Base-by-base conservation (phyloP, 2,329 filamentous ascomycete species). In the Blastomyces silverae region DNA sequence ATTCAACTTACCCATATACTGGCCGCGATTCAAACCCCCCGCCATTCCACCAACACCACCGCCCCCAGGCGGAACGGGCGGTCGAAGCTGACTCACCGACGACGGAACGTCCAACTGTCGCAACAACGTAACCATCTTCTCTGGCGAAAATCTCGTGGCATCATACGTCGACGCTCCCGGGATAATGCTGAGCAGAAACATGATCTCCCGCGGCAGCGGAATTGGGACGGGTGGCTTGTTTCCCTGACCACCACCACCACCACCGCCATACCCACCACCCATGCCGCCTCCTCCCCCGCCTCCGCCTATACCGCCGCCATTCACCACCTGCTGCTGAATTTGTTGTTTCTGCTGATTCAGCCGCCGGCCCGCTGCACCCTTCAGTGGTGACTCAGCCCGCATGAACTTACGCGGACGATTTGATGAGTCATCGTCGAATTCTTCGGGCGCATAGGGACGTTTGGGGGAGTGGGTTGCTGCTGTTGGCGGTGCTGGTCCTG, bases 351-450 rank as follows among this genome's bases (percentile, higher is more conserved):
- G 87, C 73, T 94, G 89, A 71, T 94, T 91, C 28, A 95, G 82
- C 46, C 92, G 88, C 64, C 92, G 88, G 34, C 91, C 91, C 48
- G 93, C 91, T 0, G 91, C 90, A 17, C 91, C 91, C 75, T 97
- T 99, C 48, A 97, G 83, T 0, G 95, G 94, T 5, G 93, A 97
- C 64, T 90, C 92, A n/a, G 89, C 92, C 56, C 95, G 87, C 60
- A 88, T 85, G 62, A 97, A 84, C 75, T 97, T 97, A 70, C 92
- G 90, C 0, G 92, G 91, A 25, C 90, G 88, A 69, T 86, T 86
- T 13, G 42, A 53, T 48, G 83, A 79, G 64, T 88, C 86, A 66
- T 88, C 87, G 48, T 91, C 88, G 7, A 82, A 82, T 52, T 96
- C 92, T 65, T 92, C 90, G 13, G 75, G 69, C 1, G 83, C 84